phyloP scores from a whole-genome alignment of 139 green algal species.

The Bryopsis sp. region DNA sequence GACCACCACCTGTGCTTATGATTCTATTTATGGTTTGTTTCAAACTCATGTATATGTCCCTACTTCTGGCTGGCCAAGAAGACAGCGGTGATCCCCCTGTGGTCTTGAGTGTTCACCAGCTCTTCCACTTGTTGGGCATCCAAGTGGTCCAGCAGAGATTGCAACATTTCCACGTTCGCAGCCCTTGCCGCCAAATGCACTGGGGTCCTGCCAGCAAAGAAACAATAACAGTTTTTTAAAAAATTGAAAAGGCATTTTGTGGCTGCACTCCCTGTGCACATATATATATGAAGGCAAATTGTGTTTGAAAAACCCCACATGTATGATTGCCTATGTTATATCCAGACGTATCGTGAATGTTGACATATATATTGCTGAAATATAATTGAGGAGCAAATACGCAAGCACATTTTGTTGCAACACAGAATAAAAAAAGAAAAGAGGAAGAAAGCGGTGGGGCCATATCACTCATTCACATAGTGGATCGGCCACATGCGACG shows the following conservation, averaged over 20 bases:
- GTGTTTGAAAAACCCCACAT: no score
- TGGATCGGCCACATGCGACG: no score
- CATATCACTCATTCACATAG: no score
- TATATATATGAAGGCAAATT: no score
- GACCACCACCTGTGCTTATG: neutral
- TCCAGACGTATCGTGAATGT: no score
- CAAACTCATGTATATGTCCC: neutral
- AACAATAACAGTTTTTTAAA: neutral
- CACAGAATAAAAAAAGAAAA: no score
- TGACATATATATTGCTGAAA: no score
- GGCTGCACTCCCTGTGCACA: no score
- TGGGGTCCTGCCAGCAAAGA: neutral
- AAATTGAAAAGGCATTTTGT: neutral
- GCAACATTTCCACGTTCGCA: neutral
- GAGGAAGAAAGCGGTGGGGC: no score
- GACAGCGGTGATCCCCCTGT: constrained; percentile 13
- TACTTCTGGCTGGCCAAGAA: constrained; percentile 15
- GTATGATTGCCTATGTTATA: no score
- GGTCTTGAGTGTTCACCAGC: constrained; percentile 1
- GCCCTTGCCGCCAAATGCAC: constrained; percentile 7
- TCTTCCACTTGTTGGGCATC: neutral
- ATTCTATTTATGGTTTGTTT: neutral
- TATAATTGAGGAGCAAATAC: no score
- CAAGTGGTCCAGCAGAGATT: constrained; percentile 2
- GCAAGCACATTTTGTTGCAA: no score